phyloP scores from a whole-genome alignment of 345 rosid species.

The Ricinus communis region DNA sequence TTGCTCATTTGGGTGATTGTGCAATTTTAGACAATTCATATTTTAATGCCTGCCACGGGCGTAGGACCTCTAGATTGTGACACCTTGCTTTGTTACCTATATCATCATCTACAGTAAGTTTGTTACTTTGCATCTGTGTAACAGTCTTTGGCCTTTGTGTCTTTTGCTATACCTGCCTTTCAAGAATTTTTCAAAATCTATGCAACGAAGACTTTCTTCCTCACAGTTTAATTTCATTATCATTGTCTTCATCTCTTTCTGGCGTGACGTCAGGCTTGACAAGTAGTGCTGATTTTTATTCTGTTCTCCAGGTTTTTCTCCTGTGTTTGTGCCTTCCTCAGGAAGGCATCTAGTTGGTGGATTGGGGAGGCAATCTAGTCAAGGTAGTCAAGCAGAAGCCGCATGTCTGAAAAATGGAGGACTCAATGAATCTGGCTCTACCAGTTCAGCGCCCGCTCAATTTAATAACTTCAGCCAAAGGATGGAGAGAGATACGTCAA shows the following conservation, averaged over 20 bases:
- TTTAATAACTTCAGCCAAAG: constrained; percentile 43
- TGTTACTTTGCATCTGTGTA: neutral
- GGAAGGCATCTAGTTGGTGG: constrained; percentile 42
- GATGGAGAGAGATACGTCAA: constrained; percentile 65
- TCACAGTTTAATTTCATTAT: neutral
- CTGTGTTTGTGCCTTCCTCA: constrained; percentile 33
- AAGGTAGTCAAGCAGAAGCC: constrained; percentile 45
- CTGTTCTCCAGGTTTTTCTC: constrained; percentile 47
- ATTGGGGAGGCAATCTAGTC: constrained; percentile 48
- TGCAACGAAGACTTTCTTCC: neutral
- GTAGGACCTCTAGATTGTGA: neutral
- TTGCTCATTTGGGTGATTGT: neutral
- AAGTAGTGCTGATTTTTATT: neutral
- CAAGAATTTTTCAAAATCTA: neutral
- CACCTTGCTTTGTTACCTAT: neutral
- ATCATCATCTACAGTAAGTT: neutral
- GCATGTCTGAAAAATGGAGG: constrained; percentile 41
- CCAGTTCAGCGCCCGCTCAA: constrained; percentile 33
- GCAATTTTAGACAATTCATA: neutral
- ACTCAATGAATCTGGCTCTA: constrained; percentile 44
- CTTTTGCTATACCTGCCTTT: neutral
- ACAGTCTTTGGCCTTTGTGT: neutral
- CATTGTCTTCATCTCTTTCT: neutral
- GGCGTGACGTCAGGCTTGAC: neutral
- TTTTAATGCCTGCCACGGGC: neutral